Evolutionary conservation across 2,329 filamentous ascomycete species (phyloP), one percentile per base, ranked within the genome.

Genomic region (Aspergillus tamarii): DNA sequence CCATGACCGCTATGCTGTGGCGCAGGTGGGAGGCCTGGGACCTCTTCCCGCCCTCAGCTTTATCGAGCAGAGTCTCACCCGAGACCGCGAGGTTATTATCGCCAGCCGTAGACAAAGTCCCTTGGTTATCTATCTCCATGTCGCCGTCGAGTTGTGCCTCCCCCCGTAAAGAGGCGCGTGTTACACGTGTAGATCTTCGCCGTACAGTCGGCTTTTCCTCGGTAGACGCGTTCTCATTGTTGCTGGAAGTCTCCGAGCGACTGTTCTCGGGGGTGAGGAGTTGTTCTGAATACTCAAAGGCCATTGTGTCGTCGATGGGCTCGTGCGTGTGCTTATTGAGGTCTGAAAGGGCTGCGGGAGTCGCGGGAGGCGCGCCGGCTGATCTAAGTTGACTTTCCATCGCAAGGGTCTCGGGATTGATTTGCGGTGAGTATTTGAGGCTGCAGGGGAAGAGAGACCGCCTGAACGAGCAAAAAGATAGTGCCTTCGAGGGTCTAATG

Each of bases 181-280:
- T 74, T 62, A 76, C 73, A 69, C 78, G 78, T 75, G 77, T 74
- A 69, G 78, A 78, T 60, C 67, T 72, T 45, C 73, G 73, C 53
- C 74, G 76, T 53, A 69, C 57, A 14, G 68, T 62, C 32, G 72
- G 68, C 64, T 76, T 75, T 63, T 78, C 76, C 53, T 78, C 75
- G 32, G 66, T 67, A 14, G 70, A 73, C 67, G 73, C 73, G 68
- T 76, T 74, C 63, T 77, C 75, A 68, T 76, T 76, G 66, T 76
- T 77, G 68, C 77, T 80, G 6, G 78, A 79, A 2, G 77, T 79
- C 61, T 80, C 78, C n/a, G 78, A 81, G 59, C 75, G 77, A 64
- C 79, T 80, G 46, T 78, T 78, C 60, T 80, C 78, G 59, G 79
- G 79, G 3, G 79, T 81, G 21, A 80, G 72, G n/a, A 80, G 72